Conservation (phyloP, 2,329 filamentous ascomycete species). For the Exophiala sideris region DNA sequence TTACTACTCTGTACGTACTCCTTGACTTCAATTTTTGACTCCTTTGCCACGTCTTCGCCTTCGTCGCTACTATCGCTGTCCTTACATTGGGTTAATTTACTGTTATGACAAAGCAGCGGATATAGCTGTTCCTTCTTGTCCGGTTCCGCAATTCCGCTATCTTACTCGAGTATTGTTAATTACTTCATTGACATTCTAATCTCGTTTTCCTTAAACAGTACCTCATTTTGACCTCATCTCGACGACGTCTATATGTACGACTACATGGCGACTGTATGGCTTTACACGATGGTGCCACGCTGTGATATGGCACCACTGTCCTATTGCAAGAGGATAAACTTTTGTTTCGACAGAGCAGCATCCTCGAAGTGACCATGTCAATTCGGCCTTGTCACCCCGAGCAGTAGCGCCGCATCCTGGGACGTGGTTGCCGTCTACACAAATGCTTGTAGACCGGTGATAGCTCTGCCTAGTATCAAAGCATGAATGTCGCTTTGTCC, state of each 20-base stretch:
- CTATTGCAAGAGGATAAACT: too few species aligned
- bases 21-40: not conserved
- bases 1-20: not conserved
- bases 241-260: too few species aligned
- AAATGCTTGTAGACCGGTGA: slow-evolving; percentile 77
- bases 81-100: not conserved
- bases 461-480: slow-evolving; percentile 65
- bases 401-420: too few species aligned
- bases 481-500: slow-evolving; percentile 96
- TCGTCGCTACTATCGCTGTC: too few species aligned
- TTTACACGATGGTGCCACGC: too few species aligned
- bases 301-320: too few species aligned
- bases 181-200: not conserved
- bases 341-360: too few species aligned
- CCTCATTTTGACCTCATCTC: too few species aligned
- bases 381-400: too few species aligned
- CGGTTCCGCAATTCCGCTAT: not conserved
- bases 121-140: not conserved
- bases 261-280: too few species aligned
- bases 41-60: not conserved
- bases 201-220: not conserved
- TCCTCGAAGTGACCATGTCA: too few species aligned
- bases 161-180: not conserved
- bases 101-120: not conserved
- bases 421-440: slow-evolving; percentile 43